phyloP scores from a whole-genome alignment of 1,284 basidiomycete genomes.

The Schizopora paradoxa region DNA sequence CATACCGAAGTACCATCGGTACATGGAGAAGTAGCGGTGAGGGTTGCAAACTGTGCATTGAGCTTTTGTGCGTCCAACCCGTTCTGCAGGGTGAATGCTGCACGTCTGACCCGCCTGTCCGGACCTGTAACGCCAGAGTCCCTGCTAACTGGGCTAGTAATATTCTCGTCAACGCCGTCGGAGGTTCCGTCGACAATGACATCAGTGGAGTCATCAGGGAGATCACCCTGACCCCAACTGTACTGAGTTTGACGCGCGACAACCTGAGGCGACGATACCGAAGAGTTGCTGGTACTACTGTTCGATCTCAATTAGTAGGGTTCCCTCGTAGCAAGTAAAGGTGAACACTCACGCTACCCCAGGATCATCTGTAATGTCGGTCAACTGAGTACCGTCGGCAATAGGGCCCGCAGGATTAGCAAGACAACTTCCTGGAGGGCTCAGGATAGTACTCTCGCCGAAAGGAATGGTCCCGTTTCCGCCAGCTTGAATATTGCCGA shows the following conservation, averaged over 20 bases:
- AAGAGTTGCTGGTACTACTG: too few species aligned
- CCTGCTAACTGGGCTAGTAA: too few species aligned
- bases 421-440: slow-evolving; percentile 46
- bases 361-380: slow-evolving; percentile 17
- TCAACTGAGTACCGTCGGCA: slow-evolving; percentile 26
- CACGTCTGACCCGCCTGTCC: too few species aligned
- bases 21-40: slow-evolving; percentile 38
- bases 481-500: slow-evolving; percentile 33
- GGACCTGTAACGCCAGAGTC: too few species aligned
- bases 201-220: too few species aligned
- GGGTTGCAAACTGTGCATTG: slow-evolving; percentile 43
- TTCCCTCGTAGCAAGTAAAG: background rate
- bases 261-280: too few species aligned
- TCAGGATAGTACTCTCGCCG: slow-evolving; percentile 35
- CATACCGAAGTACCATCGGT: slow-evolving; percentile 40
- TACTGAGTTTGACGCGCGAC: too few species aligned
- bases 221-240: too few species aligned
- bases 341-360: slow-evolving; percentile 18
- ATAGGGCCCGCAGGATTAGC: slow-evolving; percentile 35
- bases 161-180: too few species aligned
- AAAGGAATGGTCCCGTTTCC: slow-evolving; percentile 43
- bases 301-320: too few species aligned
- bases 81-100: slow-evolving; percentile 39
- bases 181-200: too few species aligned
- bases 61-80: slow-evolving; percentile 45